A percentile compares a stretch with the other conserved stretches of the same genome.
Evolutionary conservation across 768 basidiomycete genomes (phyloP).

Genomic region (Suillus hirtellus): DNA sequence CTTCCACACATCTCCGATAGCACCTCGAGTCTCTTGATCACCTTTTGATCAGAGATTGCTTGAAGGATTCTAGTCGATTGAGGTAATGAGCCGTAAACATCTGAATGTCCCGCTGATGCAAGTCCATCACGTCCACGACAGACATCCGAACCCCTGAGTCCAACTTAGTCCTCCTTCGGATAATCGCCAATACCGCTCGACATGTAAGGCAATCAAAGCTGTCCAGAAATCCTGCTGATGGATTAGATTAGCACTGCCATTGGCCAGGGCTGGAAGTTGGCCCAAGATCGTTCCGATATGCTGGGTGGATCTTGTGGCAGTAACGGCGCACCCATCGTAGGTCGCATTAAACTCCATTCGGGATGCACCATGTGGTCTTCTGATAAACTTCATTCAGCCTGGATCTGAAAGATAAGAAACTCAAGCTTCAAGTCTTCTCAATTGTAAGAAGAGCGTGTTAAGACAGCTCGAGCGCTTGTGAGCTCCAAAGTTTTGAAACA

Average conservation of each 20-base stretch:
- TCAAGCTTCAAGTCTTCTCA: too few relatives aligned
- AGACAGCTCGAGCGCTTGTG: too few relatives aligned
- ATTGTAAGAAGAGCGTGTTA: too few relatives aligned
- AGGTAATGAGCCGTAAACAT: not conserved
- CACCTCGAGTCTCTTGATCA: not conserved
- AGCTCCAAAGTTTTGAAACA: too few relatives aligned
- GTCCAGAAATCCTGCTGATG: not conserved
- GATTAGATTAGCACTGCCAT: not conserved
- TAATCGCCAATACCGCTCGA: not conserved
- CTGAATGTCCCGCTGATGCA: not conserved
- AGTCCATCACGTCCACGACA: not conserved
- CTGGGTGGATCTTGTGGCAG: not conserved
- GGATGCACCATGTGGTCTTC: not conserved
- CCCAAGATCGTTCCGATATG: not conserved
- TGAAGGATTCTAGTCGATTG: not conserved
- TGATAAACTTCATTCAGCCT: too few relatives aligned
- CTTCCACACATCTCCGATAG: not conserved
- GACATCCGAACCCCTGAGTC: not conserved
- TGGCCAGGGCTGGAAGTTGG: not conserved
- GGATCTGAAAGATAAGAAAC: too few relatives aligned
- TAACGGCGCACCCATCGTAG: not conserved
- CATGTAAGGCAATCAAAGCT: not conserved
- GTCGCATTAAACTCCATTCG: not conserved
- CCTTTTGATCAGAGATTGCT: not conserved
- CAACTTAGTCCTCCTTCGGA: not conserved